Conservation (phyloP, 495 filamentous ascomycete genomes). For the Podospora pseudoanserina region DNA sequence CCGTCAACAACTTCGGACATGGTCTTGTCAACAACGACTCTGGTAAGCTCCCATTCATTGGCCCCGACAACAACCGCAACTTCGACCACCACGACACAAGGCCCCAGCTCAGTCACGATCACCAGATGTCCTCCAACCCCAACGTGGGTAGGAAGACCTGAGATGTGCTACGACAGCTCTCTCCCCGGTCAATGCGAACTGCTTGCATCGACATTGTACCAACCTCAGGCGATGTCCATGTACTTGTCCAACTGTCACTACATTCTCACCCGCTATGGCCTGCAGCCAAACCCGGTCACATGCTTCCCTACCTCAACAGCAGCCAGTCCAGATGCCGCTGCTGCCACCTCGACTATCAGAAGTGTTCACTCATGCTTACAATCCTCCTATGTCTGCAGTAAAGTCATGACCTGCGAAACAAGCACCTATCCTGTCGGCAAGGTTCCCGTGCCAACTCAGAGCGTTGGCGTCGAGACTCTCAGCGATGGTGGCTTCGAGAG, state of each 20-base stretch:
- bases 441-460: slow-evolving; percentile 3
- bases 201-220: not conserved
- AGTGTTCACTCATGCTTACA: slow-evolving; percentile 12
- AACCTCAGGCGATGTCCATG: not conserved
- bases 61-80: not conserved
- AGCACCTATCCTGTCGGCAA: slow-evolving; percentile 2
- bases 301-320: slow-evolving; percentile 12
- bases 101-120: slow-evolving; percentile 11
- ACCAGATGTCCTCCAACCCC: slow-evolving; percentile 8
- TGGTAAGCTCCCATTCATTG: not conserved
- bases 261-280: slow-evolving; percentile 5
- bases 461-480: slow-evolving; percentile 11
- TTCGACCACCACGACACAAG: slow-evolving; percentile 8
- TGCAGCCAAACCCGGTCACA: slow-evolving; percentile 7
- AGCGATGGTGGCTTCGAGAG: slow-evolving; percentile 11
- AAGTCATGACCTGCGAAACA: slow-evolving; percentile 5
- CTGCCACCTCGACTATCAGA: slow-evolving; percentile 8
- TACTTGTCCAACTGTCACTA: not conserved
- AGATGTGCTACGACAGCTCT: slow-evolving; percentile 9
- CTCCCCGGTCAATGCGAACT: slow-evolving; percentile 8
- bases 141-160: not conserved
- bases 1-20: not conserved
- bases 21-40: slow-evolving; percentile 4
- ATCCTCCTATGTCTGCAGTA: slow-evolving; percentile 5
- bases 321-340: not conserved